Percentiles rank a stretch among this genome's conserved stretches.
These are phyloP conservation scores for Glebionis coronaria DNA, from an alignment of 129 eudicot genomes.

Conservation along the genomic window DNA sequence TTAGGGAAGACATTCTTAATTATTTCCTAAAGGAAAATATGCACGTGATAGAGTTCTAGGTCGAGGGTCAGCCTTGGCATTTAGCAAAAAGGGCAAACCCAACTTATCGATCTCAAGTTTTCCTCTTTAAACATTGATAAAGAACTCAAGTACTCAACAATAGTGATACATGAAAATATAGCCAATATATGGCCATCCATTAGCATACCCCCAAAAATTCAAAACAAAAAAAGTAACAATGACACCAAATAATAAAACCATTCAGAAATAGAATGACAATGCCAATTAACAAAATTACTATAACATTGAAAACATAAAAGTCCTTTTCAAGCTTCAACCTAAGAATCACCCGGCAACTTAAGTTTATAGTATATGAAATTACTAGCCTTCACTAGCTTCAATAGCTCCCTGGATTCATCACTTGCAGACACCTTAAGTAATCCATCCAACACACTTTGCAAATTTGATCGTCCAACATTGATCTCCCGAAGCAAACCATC, in stretches of 20 bases:
- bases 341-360: conserved; percentile 11
- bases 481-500: conserved; percentile 17
- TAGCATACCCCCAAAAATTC: no score
- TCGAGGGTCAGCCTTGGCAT: no score
- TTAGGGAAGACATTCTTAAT: no score
- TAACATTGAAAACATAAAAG: conserved; percentile 1
- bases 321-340: not conserved
- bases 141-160: no score
- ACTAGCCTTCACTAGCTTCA: conserved; percentile 43
- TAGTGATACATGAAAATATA: no score
- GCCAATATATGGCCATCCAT: no score
- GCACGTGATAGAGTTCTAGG: no score
- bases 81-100: no score
- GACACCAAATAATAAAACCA: not conserved
- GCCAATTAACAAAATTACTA: not conserved
- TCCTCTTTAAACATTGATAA: no score
- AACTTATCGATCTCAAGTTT: no score
- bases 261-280: conserved; percentile 1
- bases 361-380: conserved; percentile 23
- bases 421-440: conserved; percentile 39
- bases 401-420: conserved; percentile 50
- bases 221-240: not conserved
- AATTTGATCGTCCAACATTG: conserved; percentile 14
- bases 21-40: no score
- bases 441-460: conserved; percentile 49